These are phyloP conservation scores for Colletotrichum eremochloae DNA, from an alignment of 2,329 filamentous ascomycete species.

Conservation along the genomic window DNA sequence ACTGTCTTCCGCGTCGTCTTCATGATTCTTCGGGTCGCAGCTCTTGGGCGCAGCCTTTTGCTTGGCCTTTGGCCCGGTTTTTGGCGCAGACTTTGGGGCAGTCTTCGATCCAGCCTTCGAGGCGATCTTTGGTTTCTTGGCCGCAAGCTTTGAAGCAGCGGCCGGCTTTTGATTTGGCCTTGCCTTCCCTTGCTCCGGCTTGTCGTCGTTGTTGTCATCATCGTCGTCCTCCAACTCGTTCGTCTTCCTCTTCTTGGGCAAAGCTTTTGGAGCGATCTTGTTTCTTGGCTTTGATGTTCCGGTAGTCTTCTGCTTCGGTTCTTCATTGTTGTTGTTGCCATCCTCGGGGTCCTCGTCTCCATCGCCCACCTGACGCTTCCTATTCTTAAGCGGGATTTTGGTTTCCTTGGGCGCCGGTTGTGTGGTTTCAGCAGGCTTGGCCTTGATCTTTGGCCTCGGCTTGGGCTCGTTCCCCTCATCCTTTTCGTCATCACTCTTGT, in stretches of 20 bases:
- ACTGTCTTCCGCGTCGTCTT: not conserved
- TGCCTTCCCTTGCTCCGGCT: not conserved
- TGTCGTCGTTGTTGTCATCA: not conserved
- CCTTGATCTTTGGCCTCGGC: not conserved
- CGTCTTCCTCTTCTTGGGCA: not conserved
- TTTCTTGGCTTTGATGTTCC: not conserved
- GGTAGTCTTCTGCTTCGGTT: not conserved
- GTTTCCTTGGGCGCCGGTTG: not conserved
- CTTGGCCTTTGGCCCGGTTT: not conserved
- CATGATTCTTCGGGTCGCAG: not conserved
- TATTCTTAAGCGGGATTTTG: not conserved
- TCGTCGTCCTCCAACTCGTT: not conserved
- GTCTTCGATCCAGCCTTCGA: not conserved
- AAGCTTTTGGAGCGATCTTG: not conserved
- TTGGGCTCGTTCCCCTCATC: not conserved
- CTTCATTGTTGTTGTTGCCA: not conserved
- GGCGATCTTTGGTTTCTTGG: not conserved
- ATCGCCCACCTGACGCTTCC: not conserved
- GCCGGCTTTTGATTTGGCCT: not conserved
- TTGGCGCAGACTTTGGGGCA: not conserved
- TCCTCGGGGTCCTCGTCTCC: not conserved
- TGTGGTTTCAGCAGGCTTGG: not conserved
- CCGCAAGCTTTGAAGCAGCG: not conserved
- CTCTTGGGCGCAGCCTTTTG: not conserved
- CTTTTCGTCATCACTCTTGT: not conserved